A percentile compares a stretch with the other conserved stretches of the same genome.
Evolutionary conservation across 2,329 filamentous ascomycete genomes (phyloP).

Genomic region (Grosmannia serpens): DNA sequence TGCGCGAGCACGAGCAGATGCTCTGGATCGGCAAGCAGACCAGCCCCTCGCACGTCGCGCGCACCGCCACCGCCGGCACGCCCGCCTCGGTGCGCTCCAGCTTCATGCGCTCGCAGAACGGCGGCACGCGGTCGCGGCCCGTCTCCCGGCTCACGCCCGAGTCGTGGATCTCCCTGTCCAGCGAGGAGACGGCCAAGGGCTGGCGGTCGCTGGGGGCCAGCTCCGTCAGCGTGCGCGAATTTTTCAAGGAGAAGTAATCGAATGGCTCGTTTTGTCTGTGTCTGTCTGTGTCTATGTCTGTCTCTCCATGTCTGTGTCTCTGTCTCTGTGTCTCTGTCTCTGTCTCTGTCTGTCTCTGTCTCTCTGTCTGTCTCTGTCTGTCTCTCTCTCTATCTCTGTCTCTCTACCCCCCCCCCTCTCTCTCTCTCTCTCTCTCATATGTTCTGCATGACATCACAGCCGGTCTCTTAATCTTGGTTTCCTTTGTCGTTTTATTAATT

Average conservation of each 20-base stretch:
- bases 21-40: slow-evolving; percentile 23
- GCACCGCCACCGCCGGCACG: background rate
- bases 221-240: background rate
- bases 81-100: background rate
- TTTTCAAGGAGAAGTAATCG: slow-evolving; percentile 1
- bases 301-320: no score
- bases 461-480: no score
- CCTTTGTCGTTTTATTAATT: no score
- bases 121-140: background rate
- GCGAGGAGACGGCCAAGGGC: slow-evolving; percentile 1
- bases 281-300: no score
- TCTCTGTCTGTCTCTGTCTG: no score
- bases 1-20: slow-evolving; percentile 46
- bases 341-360: no score
- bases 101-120: background rate
- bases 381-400: no score
- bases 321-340: no score
- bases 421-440: no score
- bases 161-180: slow-evolving; percentile 4
- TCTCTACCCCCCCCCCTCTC: no score
- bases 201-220: background rate
- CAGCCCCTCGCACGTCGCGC: background rate
- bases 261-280: no score
- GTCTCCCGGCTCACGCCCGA: slow-evolving; percentile 1
- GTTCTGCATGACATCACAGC: no score